A percentile compares a stretch with the other conserved stretches of the same genome.
Evolutionary conservation across 2,329 filamentous ascomycete species (phyloP).

Genomic region (Aaosphaeria arxii): DNA sequence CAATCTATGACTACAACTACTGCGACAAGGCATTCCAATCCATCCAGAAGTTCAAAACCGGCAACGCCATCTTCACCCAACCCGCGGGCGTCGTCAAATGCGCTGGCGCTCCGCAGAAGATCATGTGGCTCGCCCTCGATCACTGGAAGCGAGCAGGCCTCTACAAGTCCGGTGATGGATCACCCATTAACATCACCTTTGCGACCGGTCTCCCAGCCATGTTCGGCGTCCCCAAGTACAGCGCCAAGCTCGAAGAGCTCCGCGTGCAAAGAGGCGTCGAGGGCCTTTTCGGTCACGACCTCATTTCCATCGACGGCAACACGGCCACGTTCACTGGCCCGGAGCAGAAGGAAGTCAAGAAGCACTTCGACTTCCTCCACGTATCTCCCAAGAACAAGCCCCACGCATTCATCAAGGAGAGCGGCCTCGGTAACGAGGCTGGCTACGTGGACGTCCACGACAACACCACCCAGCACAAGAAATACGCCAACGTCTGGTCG

Average conservation of each 20-base stretch:
- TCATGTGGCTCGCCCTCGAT: constrained; percentile 42
- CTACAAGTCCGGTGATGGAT: constrained; percentile 26
- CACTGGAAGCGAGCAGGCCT: constrained; percentile 35
- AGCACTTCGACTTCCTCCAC: constrained; percentile 37
- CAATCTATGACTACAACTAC: constrained; percentile 37
- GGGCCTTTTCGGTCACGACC: constrained; percentile 39
- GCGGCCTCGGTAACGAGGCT: constrained; percentile 30
- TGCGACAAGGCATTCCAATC: constrained; percentile 37
- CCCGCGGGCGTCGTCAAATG: constrained; percentile 40
- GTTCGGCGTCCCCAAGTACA: constrained; percentile 42
- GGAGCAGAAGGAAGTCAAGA: constrained; percentile 22
- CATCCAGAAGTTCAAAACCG: constrained; percentile 30
- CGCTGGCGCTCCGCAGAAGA: constrained; percentile 40
- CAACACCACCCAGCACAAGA: constrained; percentile 34
- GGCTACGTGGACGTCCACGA: constrained; percentile 39
- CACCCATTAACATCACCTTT: constrained; percentile 36
- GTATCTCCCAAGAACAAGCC: constrained; percentile 38
- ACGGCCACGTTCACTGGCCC: constrained; percentile 32
- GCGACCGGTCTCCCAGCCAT: constrained; percentile 39
- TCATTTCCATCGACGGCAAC: constrained; percentile 36
- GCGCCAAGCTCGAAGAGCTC: constrained; percentile 31
- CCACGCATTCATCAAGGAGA: constrained; percentile 35
- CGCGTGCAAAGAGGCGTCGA: constrained; percentile 35
- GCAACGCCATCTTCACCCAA: constrained; percentile 38
- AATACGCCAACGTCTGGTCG: constrained; percentile 39